A percentile compares a stretch with the other conserved stretches of the same genome.
These are phyloP conservation scores for Schrenkiella parvula DNA, from an alignment of 345 rosid species.

Conservation along the genomic window DNA sequence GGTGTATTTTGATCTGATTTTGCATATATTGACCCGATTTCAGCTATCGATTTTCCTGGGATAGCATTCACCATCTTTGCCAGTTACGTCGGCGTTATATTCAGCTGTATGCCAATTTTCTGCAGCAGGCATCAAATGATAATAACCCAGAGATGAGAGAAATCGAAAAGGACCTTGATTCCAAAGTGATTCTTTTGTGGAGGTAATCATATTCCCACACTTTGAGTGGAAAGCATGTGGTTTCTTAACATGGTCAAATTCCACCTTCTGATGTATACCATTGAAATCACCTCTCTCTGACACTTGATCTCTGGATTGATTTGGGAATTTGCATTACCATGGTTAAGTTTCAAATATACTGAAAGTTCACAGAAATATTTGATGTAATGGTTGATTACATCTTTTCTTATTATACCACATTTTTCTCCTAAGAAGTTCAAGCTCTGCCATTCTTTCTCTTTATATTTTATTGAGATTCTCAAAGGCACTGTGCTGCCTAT, in stretches of 20 bases:
- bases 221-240: slow-evolving; percentile 5
- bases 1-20: slow-evolving; percentile 29
- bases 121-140: slow-evolving; percentile 62
- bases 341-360: slow-evolving; percentile 1
- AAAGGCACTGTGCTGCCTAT: slow-evolving; percentile 3
- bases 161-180: slow-evolving; percentile 88
- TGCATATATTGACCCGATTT: slow-evolving; percentile 19
- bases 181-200: slow-evolving; percentile 94
- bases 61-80: slow-evolving; percentile 67
- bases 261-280: slow-evolving; percentile 14
- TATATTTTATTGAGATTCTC: slow-evolving; percentile 9
- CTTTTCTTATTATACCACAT: not conserved
- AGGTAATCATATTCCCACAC: slow-evolving; percentile 49
- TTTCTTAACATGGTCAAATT: slow-evolving; percentile 1
- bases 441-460: slow-evolving; percentile 3
- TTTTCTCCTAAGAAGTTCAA: slow-evolving; percentile 9
- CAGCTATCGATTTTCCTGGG: slow-evolving; percentile 94
- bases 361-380: not conserved
- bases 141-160: slow-evolving; percentile 64
- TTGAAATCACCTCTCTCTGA: not conserved
- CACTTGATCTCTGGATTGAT: slow-evolving; percentile 10
- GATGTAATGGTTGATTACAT: not conserved
- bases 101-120: slow-evolving; percentile 69
- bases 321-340: slow-evolving; percentile 16
- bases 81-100: slow-evolving; percentile 85